Evolutionary conservation across 192 early-diverging fungal genomes (phyloP).

Genomic region (Spizellomyces punctatus): DNA sequence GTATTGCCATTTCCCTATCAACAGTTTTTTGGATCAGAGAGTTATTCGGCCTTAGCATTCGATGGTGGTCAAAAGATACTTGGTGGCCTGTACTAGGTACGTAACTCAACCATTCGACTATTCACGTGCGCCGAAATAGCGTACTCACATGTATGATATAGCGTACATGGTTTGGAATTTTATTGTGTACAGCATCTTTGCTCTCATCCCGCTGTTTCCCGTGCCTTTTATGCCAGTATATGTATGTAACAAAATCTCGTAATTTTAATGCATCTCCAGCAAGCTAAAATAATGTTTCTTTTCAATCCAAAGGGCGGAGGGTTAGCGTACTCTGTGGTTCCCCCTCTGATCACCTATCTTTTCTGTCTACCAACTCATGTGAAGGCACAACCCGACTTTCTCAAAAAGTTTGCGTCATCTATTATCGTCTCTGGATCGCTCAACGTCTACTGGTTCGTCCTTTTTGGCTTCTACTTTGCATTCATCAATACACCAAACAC

Average conservation of each 20-base stretch:
- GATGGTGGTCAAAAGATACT: not conserved
- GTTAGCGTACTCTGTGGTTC: not conserved
- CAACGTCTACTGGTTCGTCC: constrained; percentile 10
- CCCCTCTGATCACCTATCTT: not conserved
- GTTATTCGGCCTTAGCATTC: not conserved
- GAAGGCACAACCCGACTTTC: not conserved
- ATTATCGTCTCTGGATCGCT: constrained; percentile 1
- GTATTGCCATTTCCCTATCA: not conserved
- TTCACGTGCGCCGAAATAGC: too few species aligned
- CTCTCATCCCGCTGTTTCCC: not conserved
- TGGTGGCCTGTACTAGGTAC: not conserved
- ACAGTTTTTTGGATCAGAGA: constrained; percentile 11
- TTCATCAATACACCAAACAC: not conserved
- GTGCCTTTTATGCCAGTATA: constrained; percentile 7
- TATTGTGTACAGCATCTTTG: constrained; percentile 1
- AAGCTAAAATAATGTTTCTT: not conserved
- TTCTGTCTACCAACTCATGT: not conserved
- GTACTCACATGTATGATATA: too few species aligned
- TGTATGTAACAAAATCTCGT: not conserved
- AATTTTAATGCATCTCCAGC: not conserved
- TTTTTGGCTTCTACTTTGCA: constrained; percentile 4
- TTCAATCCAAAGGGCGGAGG: not conserved
- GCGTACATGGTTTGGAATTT: not conserved
- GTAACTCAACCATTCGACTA: too few species aligned
- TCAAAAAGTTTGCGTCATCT: constrained; percentile 4